These are phyloP conservation scores for Senecio squalidus DNA, from an alignment of 140 eudicot genomes.

Conservation along the genomic window DNA sequence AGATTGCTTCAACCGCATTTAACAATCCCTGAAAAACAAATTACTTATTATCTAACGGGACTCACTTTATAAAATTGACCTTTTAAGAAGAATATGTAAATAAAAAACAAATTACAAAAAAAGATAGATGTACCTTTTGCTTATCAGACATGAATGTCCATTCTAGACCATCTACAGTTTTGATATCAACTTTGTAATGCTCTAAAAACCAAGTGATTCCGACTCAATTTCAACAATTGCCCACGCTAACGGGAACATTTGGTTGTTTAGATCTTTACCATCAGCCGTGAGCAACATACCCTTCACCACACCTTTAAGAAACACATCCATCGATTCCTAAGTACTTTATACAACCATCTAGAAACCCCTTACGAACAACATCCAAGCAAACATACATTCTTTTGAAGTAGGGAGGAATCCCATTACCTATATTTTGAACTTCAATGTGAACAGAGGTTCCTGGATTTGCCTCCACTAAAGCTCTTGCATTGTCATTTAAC, in stretches of 20 bases:
- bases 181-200: no score
- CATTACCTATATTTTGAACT: neutral
- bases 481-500: neutral
- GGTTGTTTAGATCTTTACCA: neutral
- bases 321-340: neutral
- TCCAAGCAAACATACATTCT: neutral
- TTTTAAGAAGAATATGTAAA: no score
- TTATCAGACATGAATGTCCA: no score
- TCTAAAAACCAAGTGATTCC: no score
- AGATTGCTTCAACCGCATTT: neutral
- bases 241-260: no score
- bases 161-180: no score
- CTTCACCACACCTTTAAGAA: neutral
- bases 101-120: no score
- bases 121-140: no score
- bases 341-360: neutral
- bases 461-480: neutral
- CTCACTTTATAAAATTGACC: neutral
- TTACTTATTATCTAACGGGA: no score
- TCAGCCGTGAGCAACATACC: neutral
- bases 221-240: no score
- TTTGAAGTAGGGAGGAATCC: neutral
- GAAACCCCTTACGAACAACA: neutral
- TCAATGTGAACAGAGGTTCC: conserved; percentile 1
- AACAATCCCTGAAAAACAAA: neutral